Percentiles rank a stretch among this genome's conserved stretches.
Evolutionary conservation across 108 stramenopile genomes (phyloP).

Genomic region (Epipyxis sp.): DNA sequence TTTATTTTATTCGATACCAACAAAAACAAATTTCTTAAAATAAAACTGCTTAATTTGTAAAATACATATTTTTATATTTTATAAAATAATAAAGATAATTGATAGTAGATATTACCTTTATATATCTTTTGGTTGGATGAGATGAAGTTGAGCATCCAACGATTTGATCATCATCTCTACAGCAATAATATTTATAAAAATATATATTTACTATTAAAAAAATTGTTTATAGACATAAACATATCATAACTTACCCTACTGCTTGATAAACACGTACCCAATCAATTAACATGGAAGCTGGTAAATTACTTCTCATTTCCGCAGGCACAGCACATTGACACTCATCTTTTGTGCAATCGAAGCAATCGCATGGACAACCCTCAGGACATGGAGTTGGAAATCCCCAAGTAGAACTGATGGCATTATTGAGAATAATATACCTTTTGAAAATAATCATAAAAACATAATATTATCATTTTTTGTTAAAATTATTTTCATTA

Average conservation of each 20-base stretch:
- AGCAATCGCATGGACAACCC: constrained; percentile 71
- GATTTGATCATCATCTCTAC: not conserved
- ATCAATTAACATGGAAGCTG: constrained; percentile 20
- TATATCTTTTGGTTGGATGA: constrained; percentile 10
- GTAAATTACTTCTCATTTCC: constrained; percentile 13
- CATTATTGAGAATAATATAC: constrained; percentile 86
- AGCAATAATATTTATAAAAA: not conserved
- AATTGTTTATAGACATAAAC: constrained; percentile 52
- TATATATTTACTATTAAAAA: too few species aligned
- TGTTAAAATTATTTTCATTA: constrained; percentile 12
- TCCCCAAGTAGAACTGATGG: constrained; percentile 86
- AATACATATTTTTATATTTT: too few species aligned
- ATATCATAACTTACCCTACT: not conserved
- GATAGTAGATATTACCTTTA: too few species aligned
- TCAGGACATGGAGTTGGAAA: constrained; percentile 76
- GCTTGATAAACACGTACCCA: constrained; percentile 21
- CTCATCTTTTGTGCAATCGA: constrained; percentile 41
- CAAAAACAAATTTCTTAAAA: too few species aligned
- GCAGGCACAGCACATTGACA: constrained; percentile 14
- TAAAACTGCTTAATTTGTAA: too few species aligned
- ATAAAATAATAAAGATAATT: too few species aligned
- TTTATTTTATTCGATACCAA: too few species aligned
- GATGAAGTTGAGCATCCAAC: constrained; percentile 16
- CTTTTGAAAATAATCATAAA: too few species aligned
- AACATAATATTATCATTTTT: too few species aligned